These are phyloP conservation scores for Fusarium algeriense DNA, from an alignment of 2,329 filamentous ascomycete genomes.

Conservation along the genomic window DNA sequence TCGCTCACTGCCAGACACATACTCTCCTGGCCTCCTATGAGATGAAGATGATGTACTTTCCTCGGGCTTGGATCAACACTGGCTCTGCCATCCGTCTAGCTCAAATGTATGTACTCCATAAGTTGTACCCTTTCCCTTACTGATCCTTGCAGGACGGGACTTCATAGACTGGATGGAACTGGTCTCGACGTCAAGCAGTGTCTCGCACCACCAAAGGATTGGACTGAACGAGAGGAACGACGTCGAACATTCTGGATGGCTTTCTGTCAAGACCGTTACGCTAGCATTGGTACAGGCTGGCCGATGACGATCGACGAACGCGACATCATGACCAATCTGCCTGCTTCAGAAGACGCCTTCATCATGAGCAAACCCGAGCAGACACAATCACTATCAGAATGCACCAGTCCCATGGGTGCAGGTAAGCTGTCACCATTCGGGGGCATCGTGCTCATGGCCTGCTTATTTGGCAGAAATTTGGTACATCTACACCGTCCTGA, in stretches of 20 bases:
- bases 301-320: conserved; percentile 93
- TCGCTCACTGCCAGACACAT: conserved; percentile 90
- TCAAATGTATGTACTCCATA: conserved; percentile 74
- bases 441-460: conserved; percentile 86
- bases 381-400: conserved; percentile 76
- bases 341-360: conserved; percentile 86
- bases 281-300: conserved; percentile 97
- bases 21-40: conserved; percentile 84
- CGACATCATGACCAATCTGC: conserved; percentile 89
- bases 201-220: conserved; percentile 86
- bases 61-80: conserved; percentile 92
- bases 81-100: conserved; percentile 83
- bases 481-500: conserved; percentile 91
- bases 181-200: conserved; percentile 95
- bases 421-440: conserved; percentile 81
- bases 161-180: conserved; percentile 85
- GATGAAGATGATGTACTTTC: conserved; percentile 98
- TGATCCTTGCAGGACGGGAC: conserved; percentile 78
- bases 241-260: conserved; percentile 95
- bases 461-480: conserved; percentile 90
- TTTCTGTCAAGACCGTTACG: conserved; percentile 91
- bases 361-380: conserved; percentile 81
- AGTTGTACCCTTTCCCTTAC: not conserved
- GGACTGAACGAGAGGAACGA: conserved; percentile 93
- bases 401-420: conserved; percentile 78